phyloP scores from a whole-genome alignment of 148 eudicot genomes.

The Bassia scoparia region DNA sequence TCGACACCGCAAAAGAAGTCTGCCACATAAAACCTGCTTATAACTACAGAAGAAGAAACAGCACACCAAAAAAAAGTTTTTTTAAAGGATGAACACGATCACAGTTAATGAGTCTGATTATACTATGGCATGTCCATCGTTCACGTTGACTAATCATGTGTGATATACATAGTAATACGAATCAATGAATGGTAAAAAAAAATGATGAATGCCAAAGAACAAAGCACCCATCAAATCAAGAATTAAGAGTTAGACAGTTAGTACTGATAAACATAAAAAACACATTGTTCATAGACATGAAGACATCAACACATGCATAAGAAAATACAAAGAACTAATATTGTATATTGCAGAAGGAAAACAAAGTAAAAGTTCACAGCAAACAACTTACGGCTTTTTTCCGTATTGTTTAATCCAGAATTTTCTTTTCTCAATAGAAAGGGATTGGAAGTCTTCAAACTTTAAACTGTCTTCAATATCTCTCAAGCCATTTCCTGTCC shows the following conservation, averaged over 20 bases:
- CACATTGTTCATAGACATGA: background rate
- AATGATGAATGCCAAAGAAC: background rate
- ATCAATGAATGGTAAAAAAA: background rate
- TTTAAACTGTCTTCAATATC: constrained; percentile 75
- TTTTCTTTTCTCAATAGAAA: constrained; percentile 68
- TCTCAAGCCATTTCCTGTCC: constrained; percentile 83
- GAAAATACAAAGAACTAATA: background rate
- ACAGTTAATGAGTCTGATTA: too few relatives aligned
- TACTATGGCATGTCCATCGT: too few relatives aligned
- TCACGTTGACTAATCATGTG: too few relatives aligned
- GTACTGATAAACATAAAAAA: background rate
- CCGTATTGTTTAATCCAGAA: constrained; percentile 65
- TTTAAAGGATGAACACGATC: too few relatives aligned
- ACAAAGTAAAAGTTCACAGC: constrained; percentile 15
- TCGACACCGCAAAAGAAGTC: too few relatives aligned
- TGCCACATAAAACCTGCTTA: too few relatives aligned
- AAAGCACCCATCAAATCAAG: background rate
- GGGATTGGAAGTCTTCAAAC: constrained; percentile 60
- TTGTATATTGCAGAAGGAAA: background rate
- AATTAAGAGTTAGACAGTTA: background rate
- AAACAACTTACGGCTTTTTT: constrained; percentile 62
- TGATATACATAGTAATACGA: too few relatives aligned
- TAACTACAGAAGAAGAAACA: too few relatives aligned
- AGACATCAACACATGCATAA: background rate
- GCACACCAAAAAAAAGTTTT: too few relatives aligned